Evolutionary conservation across 257 asterid genomes (phyloP).

Genomic region (Solanum appendiculatum): DNA sequence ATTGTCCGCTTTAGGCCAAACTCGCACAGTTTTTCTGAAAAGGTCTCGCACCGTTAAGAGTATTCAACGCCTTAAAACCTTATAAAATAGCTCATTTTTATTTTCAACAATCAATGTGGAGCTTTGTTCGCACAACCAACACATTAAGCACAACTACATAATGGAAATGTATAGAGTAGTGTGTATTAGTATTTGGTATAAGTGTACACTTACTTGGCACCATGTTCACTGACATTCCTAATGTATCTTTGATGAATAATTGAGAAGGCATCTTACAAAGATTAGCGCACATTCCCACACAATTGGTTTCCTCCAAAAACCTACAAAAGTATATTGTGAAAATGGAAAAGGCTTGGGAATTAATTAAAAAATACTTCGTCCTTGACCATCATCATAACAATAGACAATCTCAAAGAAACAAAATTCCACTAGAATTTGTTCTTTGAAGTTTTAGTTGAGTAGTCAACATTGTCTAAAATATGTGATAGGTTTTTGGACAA

Average conservation of each 20-base stretch:
- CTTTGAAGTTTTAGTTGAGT: not conserved
- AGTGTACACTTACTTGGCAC: slow-evolving; percentile 65
- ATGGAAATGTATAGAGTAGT: not conserved
- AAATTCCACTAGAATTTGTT: not conserved
- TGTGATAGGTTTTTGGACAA: not conserved
- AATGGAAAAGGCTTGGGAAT: not conserved
- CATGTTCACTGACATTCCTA: slow-evolving; percentile 75
- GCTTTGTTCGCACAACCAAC: not conserved
- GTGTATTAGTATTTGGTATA: not conserved
- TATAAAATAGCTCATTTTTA: not conserved
- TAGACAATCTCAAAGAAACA: not conserved
- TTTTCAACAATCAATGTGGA: not conserved
- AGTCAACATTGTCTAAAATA: not conserved
- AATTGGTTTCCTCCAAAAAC: slow-evolving; percentile 82
- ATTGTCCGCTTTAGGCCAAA: too few relatives aligned
- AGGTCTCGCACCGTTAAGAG: too few relatives aligned
- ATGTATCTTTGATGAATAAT: slow-evolving; percentile 65
- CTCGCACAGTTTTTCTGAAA: too few relatives aligned
- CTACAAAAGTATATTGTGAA: slow-evolving; percentile 18
- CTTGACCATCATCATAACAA: not conserved
- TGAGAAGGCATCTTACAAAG: slow-evolving; percentile 95
- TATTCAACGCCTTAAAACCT: too few relatives aligned
- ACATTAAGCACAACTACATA: not conserved
- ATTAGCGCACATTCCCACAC: slow-evolving; percentile 96
- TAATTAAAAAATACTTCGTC: not conserved